Base-by-base conservation (phyloP, 208 protist species). In the Crithidia brevicula region DNA sequence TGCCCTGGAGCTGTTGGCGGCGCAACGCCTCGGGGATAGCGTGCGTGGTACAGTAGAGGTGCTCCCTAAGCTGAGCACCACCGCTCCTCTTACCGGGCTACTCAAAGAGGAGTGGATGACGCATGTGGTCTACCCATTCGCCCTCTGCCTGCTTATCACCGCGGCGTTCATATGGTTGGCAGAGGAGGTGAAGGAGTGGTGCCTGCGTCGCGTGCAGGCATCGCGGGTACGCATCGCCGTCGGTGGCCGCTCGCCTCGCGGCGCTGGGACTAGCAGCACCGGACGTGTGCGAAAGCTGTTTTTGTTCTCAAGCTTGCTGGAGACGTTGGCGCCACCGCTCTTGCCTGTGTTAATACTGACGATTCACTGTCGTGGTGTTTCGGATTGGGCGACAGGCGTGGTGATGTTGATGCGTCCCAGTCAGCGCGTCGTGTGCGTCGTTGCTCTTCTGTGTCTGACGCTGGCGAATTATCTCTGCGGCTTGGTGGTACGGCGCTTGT, bases 1-100 rank as follows among this genome's bases (percentile, higher is more conserved):
- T 11, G 61, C 76, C 11, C 62, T 93, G 9, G 66, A 77, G 38
- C 60, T 93, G 4, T 69, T 88, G 30, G 81, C 67, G 22, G 77
- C 72, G 72, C 72, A 81, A 22, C 77, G 87, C 43, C 71, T 90
- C 25, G 76, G 74, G 6, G 64, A 72, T 20, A 51, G 61, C 3
- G 61, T 71, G 40, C 10, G 22, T n/a, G 62, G 62, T 4, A 27
- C 53, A 3, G 1, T 81, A 4, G 62, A 81, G 15, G 68, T 6
- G 6, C 42, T 81, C 7, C 75, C 75, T 1, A 4, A 16, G 6
- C 61, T 67, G 8, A 81, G 68, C 47, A 42, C 40, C 25, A 68
- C 68, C 0, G 68, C 67, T 2, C 75, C 63, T 11, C 42, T 81
- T 10, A 81, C 63, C 1, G 75, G 61, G 6, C 43, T 74, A 8